Conservation (phyloP, 192 early-diverging fungal genomes). For the Coemansia sp. region DNA sequence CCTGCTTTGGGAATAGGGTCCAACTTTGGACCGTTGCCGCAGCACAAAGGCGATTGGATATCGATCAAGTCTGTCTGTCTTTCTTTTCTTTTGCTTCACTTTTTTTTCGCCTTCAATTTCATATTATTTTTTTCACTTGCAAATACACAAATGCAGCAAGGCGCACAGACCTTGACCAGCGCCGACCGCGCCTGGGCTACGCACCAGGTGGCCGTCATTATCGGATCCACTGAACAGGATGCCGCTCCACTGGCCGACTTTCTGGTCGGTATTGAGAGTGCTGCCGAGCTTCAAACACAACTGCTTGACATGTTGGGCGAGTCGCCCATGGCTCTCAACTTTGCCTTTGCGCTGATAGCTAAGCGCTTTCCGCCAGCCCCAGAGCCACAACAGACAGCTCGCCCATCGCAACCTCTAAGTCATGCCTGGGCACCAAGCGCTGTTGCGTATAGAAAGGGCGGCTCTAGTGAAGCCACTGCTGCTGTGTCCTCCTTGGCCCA, state of each 20-base stretch:
- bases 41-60: neutral
- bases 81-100: neutral
- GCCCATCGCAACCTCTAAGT: neutral
- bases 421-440: conserved; percentile 2
- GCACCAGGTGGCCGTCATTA: conserved; percentile 39
- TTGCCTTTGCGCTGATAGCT: conserved; percentile 35
- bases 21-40: neutral
- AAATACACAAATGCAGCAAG: conserved; percentile 1
- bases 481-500: neutral
- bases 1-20: conserved; percentile 41
- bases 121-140: neutral
- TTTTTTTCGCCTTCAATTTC: neutral
- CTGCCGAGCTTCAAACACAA: conserved; percentile 44
- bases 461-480: neutral
- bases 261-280: conserved; percentile 25
- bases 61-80: neutral
- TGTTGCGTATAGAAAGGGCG: conserved; percentile 10
- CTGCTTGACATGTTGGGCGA: conserved; percentile 54
- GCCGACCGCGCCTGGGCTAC: conserved; percentile 42
- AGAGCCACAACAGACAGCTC: conserved; percentile 8
- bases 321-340: conserved; percentile 47
- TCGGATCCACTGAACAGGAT: conserved; percentile 40
- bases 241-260: conserved; percentile 46
- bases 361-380: conserved; percentile 36
- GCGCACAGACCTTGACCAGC: conserved; percentile 11